Evolutionary conservation across 2,329 filamentous ascomycete species (phyloP), one percentile per base, ranked within the genome.

Genomic region (Aspergillus nomiae): DNA sequence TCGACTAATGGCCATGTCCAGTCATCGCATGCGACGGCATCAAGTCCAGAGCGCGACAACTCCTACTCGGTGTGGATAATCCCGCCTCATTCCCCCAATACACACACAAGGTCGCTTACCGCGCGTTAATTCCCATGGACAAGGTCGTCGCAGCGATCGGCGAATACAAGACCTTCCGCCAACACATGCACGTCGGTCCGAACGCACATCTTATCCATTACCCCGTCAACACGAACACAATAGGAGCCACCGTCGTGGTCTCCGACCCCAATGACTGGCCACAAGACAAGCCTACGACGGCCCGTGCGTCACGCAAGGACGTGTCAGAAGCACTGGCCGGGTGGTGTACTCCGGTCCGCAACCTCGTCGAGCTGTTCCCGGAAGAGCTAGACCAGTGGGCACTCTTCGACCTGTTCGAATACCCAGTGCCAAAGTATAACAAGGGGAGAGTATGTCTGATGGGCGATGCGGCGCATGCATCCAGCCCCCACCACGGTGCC

Each of bases 1-100:
- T 26, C 12, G 12, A 5, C 19, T 12, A 21, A 48, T 48, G 4
- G 6, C 14, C 10, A 12, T 11, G 21, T 24, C 45, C 24, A 66
- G 60, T 60, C 11, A 66, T 90, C 58, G 87, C 85, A 4, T 88
- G 86, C 70, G 88, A 90, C 74, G 88, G 88, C 0, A 87, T 90
- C 69, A 86, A 86, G 70, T 87, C 85, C 1, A 76, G 79, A 3
- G 79, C 84, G 3, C 78, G 88, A 11, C 72, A 82, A 32, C 70
- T 85, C 14, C 72, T 90, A 2, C 74, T 89, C 2, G 85, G 84
- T 0, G 73, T 79, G 4, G 75, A 79, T 24, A 73, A 82, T 62
- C 79, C 82, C 0, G 78, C 80, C 3, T 75, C 81, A 0, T 71
- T 78, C 30, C 79, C 86, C 0, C 70, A 76, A 0, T 90, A 86